A percentile compares a stretch with the other conserved stretches of the same genome.
Conservation (phyloP, 805 yeast genomes). For the Diddensiella santjacobensis region DNA sequence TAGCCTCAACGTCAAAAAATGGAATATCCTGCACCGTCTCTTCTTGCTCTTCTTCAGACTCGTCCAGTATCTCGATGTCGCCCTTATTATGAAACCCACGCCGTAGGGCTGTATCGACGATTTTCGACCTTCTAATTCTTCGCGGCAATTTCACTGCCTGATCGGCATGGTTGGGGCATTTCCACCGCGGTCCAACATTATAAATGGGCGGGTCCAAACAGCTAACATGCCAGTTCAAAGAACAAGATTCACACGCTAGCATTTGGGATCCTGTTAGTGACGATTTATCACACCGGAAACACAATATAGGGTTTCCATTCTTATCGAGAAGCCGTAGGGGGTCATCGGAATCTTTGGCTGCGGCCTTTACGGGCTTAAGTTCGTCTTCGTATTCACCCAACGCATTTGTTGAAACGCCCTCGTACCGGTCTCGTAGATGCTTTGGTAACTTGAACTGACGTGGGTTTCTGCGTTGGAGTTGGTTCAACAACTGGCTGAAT, state of each 20-base stretch:
- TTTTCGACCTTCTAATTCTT: constrained; percentile 47
- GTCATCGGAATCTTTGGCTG: constrained; percentile 16
- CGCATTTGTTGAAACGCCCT: constrained; percentile 63
- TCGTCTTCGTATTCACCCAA: constrained; percentile 71
- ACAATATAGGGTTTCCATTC: constrained; percentile 62
- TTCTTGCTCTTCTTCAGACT: constrained; percentile 39
- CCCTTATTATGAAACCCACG: constrained; percentile 54
- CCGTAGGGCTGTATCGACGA: constrained; percentile 51
- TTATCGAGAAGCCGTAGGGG: constrained; percentile 50
- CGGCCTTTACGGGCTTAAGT: constrained; percentile 44
- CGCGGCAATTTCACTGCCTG: constrained; percentile 25
- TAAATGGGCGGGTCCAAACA: constrained; percentile 79
- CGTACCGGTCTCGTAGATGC: constrained; percentile 63
- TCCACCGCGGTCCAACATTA: constrained; percentile 77
- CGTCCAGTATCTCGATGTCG: constrained; percentile 49
- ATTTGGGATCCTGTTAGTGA: constrained; percentile 57
- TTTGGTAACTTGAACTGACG: constrained; percentile 64
- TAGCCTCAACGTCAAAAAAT: constrained; percentile 32
- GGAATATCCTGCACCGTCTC: constrained; percentile 20
- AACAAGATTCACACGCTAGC: constrained; percentile 78
- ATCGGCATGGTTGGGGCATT: constrained; percentile 82
- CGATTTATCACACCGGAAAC: constrained; percentile 72
- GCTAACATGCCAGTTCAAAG: constrained; percentile 82
- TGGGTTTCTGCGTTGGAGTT: constrained; percentile 59
- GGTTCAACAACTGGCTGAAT: constrained; percentile 56